Percentiles rank a stretch among this genome's conserved stretches.
Evolutionary conservation across 495 filamentous ascomycete species (phyloP).

Genomic region (Annulohypoxylon stygium): DNA sequence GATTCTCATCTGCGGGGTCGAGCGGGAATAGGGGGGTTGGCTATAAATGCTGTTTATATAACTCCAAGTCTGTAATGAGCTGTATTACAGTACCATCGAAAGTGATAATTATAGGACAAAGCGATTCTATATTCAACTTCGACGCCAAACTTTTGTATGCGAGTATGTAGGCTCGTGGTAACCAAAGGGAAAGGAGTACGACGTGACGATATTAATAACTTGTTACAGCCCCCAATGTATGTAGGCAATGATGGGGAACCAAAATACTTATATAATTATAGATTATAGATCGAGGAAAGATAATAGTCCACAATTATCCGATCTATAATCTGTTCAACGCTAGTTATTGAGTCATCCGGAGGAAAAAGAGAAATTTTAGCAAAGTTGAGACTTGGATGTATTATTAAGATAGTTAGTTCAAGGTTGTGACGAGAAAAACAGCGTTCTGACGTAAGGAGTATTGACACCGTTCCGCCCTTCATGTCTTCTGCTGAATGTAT

Average conservation of each 20-base stretch:
- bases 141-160: not conserved
- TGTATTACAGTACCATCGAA: not conserved
- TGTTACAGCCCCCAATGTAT: conserved; percentile 21
- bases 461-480: conserved; percentile 42
- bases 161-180: not conserved
- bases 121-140: conserved; percentile 4
- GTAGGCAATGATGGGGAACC: conserved; percentile 18
- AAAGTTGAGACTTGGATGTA: conserved; percentile 15
- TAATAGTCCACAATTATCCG: conserved; percentile 1
- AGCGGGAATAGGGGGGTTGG: conserved; percentile 17
- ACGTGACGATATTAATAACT: conserved; percentile 40
- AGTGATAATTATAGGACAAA: conserved; percentile 17
- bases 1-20: conserved; percentile 29
- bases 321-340: not conserved
- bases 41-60: conserved; percentile 12
- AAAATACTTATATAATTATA: conserved; percentile 33
- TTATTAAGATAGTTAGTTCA: conserved; percentile 28
- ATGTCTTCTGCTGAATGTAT: conserved; percentile 40
- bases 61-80: not conserved
- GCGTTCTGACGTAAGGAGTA: conserved; percentile 45
- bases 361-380: not conserved
- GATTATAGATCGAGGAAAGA: conserved; percentile 7
- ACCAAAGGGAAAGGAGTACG: conserved; percentile 15
- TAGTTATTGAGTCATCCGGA: conserved; percentile 42
- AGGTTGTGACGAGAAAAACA: conserved; percentile 16